phyloP scores from a whole-genome alignment of 768 basidiomycete species.

The Xerocomellus intermedius region DNA sequence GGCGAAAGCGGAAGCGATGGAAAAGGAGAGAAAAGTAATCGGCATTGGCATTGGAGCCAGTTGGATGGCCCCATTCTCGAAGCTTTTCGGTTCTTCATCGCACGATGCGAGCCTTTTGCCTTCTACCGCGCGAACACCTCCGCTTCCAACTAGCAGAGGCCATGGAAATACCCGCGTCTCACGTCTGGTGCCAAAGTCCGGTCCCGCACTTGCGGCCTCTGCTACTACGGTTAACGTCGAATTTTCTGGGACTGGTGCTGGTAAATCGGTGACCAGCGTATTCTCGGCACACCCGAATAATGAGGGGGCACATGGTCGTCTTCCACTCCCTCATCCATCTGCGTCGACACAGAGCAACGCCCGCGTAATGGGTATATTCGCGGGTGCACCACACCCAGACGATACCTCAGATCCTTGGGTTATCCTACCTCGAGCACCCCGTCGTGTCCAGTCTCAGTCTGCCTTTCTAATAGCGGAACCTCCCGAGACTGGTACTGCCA shows the following conservation, averaged over 20 bases:
- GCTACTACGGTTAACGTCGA: slow-evolving; percentile 95
- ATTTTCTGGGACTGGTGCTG: slow-evolving; percentile 73
- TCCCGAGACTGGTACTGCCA: slow-evolving; percentile 6
- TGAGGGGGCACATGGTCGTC: slow-evolving; percentile 10
- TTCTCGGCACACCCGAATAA: slow-evolving; percentile 31
- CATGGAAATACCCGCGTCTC: slow-evolving; percentile 24
- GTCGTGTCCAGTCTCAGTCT: slow-evolving; percentile 33
- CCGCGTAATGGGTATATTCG: slow-evolving; percentile 83
- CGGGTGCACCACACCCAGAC: slow-evolving; percentile 66
- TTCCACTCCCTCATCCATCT: slow-evolving; percentile 14
- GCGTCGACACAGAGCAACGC: slow-evolving; percentile 18
- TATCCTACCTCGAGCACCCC: slow-evolving; percentile 48
- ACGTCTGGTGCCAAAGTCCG: slow-evolving; percentile 74
- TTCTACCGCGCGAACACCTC: slow-evolving; percentile 26
- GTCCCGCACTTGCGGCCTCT: slow-evolving; percentile 83
- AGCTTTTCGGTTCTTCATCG: slow-evolving; percentile 58
- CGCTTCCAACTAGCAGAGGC: slow-evolving; percentile 27
- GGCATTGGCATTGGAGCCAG: slow-evolving; percentile 42
- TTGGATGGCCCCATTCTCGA: slow-evolving; percentile 88
- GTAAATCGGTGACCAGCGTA: slow-evolving; percentile 52
- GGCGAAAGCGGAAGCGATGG: slow-evolving; percentile 45
- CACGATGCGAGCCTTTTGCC: slow-evolving; percentile 14
- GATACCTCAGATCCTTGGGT: slow-evolving; percentile 68
- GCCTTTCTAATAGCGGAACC: slow-evolving; percentile 21
- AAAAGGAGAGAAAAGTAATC: slow-evolving; percentile 30